Evolutionary conservation across 805 yeast genomes (phyloP).

Genomic region (Suhomyces vadensis): DNA sequence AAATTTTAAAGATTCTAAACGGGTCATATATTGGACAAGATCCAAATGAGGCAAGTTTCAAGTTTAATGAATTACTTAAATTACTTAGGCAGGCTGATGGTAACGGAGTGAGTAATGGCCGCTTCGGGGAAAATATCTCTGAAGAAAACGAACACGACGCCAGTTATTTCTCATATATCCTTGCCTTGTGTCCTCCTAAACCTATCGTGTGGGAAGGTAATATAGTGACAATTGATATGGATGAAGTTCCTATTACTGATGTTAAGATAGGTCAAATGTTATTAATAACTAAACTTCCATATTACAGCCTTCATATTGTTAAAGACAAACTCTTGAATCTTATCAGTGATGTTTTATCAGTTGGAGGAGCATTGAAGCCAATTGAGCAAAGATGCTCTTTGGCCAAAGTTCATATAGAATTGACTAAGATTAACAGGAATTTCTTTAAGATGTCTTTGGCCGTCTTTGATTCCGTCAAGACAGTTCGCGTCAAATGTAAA

Average conservation of each 20-base stretch:
- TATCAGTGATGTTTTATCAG: conserved; percentile 54
- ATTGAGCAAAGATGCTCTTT: conserved; percentile 71
- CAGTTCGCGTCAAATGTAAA: conserved; percentile 53
- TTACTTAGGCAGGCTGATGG: conserved; percentile 8
- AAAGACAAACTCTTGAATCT: conserved; percentile 57
- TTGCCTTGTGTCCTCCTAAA: conserved; percentile 75
- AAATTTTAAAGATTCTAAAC: conserved; percentile 38
- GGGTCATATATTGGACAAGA: conserved; percentile 43
- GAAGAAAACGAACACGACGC: conserved; percentile 25
- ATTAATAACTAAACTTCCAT: conserved; percentile 70
- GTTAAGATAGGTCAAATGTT: conserved; percentile 68
- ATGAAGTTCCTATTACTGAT: conserved; percentile 50
- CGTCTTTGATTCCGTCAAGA: conserved; percentile 60
- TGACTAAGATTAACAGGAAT: conserved; percentile 62
- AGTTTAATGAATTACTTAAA: conserved; percentile 28
- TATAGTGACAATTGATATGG: conserved; percentile 55
- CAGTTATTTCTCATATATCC: conserved; percentile 57
- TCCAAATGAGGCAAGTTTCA: conserved; percentile 24
- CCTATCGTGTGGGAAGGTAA: conserved; percentile 92
- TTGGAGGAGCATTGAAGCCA: conserved; percentile 35
- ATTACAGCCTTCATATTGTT: conserved; percentile 52
- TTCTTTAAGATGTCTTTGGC: conserved; percentile 68
- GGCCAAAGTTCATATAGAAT: conserved; percentile 69
- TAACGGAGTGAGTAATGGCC: not conserved
- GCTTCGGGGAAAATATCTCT: not conserved